A percentile compares a stretch with the other conserved stretches of the same genome.
These are phyloP conservation scores for Voacanga thouarsii DNA, from an alignment of 257 asterid genomes.

Conservation along the genomic window DNA sequence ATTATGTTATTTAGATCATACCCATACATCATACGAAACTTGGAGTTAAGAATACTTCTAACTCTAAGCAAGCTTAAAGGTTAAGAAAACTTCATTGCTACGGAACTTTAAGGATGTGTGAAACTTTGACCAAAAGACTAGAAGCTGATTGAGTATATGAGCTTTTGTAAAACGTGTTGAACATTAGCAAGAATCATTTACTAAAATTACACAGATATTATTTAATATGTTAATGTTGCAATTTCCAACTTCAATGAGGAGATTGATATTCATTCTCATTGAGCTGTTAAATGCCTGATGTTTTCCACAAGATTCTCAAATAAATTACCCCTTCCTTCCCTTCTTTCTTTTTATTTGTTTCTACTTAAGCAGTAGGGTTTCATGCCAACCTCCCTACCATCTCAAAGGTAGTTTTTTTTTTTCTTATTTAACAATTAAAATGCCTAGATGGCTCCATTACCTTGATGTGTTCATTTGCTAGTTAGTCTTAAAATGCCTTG, in stretches of 20 bases:
- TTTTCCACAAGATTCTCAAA: not conserved
- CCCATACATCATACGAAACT: too few relatives aligned
- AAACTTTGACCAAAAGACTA: too few relatives aligned
- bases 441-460: not conserved
- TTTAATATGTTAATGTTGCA: not conserved
- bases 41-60: too few relatives aligned
- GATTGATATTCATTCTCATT: too few relatives aligned
- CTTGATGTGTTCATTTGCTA: not conserved
- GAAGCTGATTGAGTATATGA: too few relatives aligned
- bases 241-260: not conserved
- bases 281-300: too few relatives aligned
- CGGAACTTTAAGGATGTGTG: too few relatives aligned
- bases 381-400: not conserved
- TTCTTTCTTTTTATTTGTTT: not conserved
- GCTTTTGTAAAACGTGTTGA: not conserved
- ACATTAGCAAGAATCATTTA: not conserved
- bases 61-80: too few relatives aligned
- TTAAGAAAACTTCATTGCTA: too few relatives aligned
- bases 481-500: not conserved
- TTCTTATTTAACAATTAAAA: not conserved
- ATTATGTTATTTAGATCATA: too few relatives aligned
- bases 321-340: not conserved
- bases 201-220: not conserved
- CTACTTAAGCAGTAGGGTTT: not conserved
- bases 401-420: not conserved